A percentile compares a stretch with the other conserved stretches of the same genome.
These are phyloP conservation scores for Centrapalus pauciflorus DNA, from an alignment of 129 eudicot genomes.

Conservation along the genomic window DNA sequence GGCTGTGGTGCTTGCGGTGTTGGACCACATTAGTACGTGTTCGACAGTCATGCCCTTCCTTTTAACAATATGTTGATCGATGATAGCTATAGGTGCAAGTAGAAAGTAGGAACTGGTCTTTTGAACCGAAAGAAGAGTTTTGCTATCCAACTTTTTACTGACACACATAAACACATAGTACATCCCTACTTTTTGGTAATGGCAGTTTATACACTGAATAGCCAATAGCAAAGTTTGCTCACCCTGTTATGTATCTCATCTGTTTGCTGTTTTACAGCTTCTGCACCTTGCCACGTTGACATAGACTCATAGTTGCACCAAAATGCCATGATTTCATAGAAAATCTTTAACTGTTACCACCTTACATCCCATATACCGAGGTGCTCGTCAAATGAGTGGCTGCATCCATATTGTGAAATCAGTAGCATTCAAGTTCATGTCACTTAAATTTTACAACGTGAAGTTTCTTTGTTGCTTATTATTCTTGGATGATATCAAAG, in stretches of 20 bases:
- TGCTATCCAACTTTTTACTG: too few species aligned
- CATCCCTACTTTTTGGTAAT: too few species aligned
- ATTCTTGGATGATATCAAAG: neutral
- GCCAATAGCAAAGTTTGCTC: neutral
- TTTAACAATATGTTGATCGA: too few species aligned
- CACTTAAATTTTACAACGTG: neutral
- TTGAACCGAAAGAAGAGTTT: neutral
- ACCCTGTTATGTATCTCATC: neutral
- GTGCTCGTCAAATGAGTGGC: neutral
- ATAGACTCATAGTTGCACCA: neutral
- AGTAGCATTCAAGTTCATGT: neutral
- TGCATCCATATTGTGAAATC: neutral
- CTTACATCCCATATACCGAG: neutral
- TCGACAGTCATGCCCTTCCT: too few species aligned
- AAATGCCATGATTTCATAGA: neutral
- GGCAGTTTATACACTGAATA: neutral
- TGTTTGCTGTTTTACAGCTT: neutral
- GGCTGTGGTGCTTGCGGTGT: too few species aligned
- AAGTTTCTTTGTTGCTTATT: neutral
- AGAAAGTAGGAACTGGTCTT: neutral
- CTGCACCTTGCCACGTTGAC: neutral
- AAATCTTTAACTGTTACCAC: neutral
- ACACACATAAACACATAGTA: too few species aligned
- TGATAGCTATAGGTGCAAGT: neutral
- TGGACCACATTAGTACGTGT: too few species aligned